Evolutionary conservation across 2,329 filamentous ascomycete genomes (phyloP), one percentile per base, ranked within the genome.

Genomic region (Pseudogymnoascus sp.): DNA sequence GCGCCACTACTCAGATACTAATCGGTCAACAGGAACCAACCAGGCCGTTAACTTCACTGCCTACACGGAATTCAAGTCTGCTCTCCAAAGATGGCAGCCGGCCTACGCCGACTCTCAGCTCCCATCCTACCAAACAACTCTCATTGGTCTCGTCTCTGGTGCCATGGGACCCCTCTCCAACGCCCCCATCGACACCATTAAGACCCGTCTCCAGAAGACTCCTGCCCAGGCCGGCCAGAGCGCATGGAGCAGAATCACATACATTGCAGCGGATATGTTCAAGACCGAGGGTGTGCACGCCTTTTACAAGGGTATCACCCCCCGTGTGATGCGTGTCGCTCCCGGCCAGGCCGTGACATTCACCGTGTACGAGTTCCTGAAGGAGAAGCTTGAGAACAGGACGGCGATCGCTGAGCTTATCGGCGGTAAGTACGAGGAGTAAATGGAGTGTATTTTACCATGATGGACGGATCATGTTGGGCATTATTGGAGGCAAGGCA

Each of bases 251-350:
- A 81, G 94, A 63, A 97, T 99, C 68, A 80, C 83, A 30, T 74
- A 77, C 39, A 99, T 99, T 69, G 86, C 90, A 59, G 81, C 77
- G 61, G 88, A 92, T 66, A 94, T 93, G 90, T 92, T 92, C 78
- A 89, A 86, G 86, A 90, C 96, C 78, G 94, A 99, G 77, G 94
- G 94, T 36, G 81, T 93, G 68, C 87, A 91, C 70, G 94, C 94
- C 57, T 99, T 99, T 78, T 99, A 96, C 81, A 97, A 97, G 83
- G 94, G 94, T 70, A 99, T 99, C 76, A 99, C 94, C 54, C 94
- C 94, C 6, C 85, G 94, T 69, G 89, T 99, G 68, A 97, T 97
- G 92, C 86, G 94, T 71, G 94, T 99, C 60, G 94, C 94, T 25
- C 94, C 94, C 6, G 94, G 94, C 54, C 94, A 99, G 79, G 94